Base-by-base conservation (phyloP, 106 monocot genomes). In the Triglochin maritima region DNA sequence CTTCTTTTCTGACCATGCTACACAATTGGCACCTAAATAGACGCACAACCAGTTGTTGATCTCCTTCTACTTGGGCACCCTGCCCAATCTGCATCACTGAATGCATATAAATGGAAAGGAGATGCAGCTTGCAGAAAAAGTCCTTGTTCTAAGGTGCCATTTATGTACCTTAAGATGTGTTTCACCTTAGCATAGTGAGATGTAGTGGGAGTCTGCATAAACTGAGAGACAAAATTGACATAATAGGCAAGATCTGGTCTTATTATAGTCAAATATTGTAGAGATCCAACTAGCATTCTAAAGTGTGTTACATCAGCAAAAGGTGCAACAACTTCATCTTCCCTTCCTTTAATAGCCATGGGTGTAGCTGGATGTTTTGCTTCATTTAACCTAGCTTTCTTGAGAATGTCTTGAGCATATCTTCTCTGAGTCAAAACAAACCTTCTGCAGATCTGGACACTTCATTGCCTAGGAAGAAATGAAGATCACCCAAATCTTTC, bases 151-250 rank as follows among this genome's bases (percentile, higher is more conserved):
- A 65, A 6, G 4, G 65, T 49, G 4, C 48, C 46, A 11, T 3
- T 49, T 47, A 65, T 0, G 43, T 65, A 65, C 9, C 65, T 13
- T 9, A 65, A 50, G 2, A 65, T 65, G 12, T 15, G 11, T 17
- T 65, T 65, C n/a, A 65, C 5, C 7, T 4, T 14, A 4, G 4
- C 11, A 9, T 9, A 45, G 17, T 69, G 55, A 6, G n/a, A 50
- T 9, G 51, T n/a, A 53, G 9, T 67, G 7, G 54, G 67, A 9
- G 16, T 4, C 5, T 69, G 44, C 56, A 69, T 69, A 16, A 8
- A 49, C 9, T 70, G 57, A 48, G 59, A 70, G 7, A 17, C 70
- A 6, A 4, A 42, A 47, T 70, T 70, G 16, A 70, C 70, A 7
- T 2, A 6, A 47, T 16, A 59, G 5, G 48, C 3, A 9, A 70